Evolutionary conservation across 805 yeast genomes (phyloP), one percentile per base, ranked within the genome.

Genomic region (Cyberlindnera maclurae): DNA sequence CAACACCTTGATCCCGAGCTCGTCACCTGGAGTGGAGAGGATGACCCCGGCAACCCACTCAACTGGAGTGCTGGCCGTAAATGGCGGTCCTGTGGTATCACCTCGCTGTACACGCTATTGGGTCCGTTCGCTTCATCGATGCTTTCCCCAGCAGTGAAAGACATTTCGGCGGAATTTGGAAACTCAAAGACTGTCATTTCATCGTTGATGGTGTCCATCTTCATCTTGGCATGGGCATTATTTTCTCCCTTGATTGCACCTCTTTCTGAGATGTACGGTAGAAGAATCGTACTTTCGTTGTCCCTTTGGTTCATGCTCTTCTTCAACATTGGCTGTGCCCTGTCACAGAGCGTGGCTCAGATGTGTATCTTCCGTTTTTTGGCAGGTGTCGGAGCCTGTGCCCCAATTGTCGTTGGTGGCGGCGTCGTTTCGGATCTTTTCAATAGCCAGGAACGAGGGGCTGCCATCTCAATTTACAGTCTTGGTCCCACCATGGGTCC

Each of bases 381-480:
- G 2, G 81, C 82, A 2, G 88, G 88, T 3, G 55, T 72, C n/a
- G 75, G 78, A 37, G 84, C 82, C 6, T 71, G 80, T 38, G 79
- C 83, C 0, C 81, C 87, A 2, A 60, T 80, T 28, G 75, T 79
- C 33, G 79, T 79, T 8, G 85, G 84, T 17, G 83, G 84, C 1
- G 87, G 86, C 15, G 71, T 76, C 7, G 59, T 81, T 31, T 77
- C 82, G 15, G 88, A 81, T 51, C 51, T 80, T 43, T 80, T 68
- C 51, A 64, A 64, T 37, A 73, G 71, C 42, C 54, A 63, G 34
- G 65, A 71, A 26, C 65, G 86, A 37, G 75, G 72, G 36, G 53
- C 62, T 28, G 82, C 82, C 1, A 61, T 79, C 64, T 75, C 81
- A 2, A 58, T 73, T 8, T 79, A 71, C 52, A 63, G 73, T 3